Base-by-base conservation (phyloP, 129 eudicot species). In the Lonicera japonica region DNA sequence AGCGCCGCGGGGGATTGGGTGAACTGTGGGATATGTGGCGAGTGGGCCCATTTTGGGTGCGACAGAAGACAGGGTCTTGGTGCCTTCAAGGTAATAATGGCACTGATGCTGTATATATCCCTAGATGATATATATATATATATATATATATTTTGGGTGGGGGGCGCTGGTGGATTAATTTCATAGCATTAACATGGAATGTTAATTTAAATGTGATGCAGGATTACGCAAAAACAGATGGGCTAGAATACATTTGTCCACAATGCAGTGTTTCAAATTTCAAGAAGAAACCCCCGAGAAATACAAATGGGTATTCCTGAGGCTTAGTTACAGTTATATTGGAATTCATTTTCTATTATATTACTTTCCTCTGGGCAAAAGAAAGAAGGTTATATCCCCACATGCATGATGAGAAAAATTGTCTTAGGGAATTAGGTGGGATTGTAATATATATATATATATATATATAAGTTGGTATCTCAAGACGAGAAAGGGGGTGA, bases 1-100 rank as follows among this genome's bases (percentile, higher is more conserved):
- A 91, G 96, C 50, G 98, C 98, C 11, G 95, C 98, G 0, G 96
- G 98, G 65, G 98, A 91, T 53, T 91, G 98, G 98, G 98, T 91
- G 73, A 91, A 91, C 77, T 91, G 98, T 68, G 98, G 98, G 40
- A 76, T 87, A 73, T 91, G 98, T 56, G 98, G 96, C 0, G 96
- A 91, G 84, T 91, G 96, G 98, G 98, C 98, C 12, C 98, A 91
- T 81, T 87, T 91, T 57, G 98, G 96, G 21, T 91, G 98, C 39
- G 98, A 91, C 65, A 83, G 95, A 80, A 79, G 98, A 72, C 98
- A 81, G 48, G 95, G 96, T 36, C 89, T 91, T 68, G 98, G 98
- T 61, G 96, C 98, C 70, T 87, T 91, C 61, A 91, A 91, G 95
- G 98, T 84, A 84, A n/a, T n/a, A n/a, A 29, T 29, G 36, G 36